Evolutionary conservation across 495 filamentous ascomycete genomes (phyloP).

Genomic region (Penicillium parvum): DNA sequence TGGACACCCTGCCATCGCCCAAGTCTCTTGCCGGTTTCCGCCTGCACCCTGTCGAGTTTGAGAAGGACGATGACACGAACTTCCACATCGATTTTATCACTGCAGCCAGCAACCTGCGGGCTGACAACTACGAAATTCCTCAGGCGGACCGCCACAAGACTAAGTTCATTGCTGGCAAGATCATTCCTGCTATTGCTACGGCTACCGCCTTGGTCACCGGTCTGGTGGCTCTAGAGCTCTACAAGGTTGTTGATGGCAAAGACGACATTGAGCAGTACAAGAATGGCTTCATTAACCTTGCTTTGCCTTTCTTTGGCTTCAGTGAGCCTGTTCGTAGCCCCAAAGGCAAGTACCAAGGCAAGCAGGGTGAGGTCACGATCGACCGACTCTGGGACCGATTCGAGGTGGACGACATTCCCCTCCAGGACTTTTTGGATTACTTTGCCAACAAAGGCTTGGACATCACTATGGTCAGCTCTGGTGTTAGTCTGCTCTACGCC

Average conservation of each 20-base stretch:
- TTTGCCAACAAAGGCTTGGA: slow-evolving; percentile 76
- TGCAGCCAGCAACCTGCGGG: slow-evolving; percentile 91
- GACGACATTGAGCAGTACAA: slow-evolving; percentile 94
- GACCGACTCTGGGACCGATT: slow-evolving; percentile 99
- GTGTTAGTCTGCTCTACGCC: slow-evolving; percentile 93
- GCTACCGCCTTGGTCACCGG: slow-evolving; percentile 96
- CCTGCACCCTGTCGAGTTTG: slow-evolving; percentile 89
- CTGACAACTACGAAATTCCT: slow-evolving; percentile 95
- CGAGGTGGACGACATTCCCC: slow-evolving; percentile 79
- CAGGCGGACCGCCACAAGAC: slow-evolving; percentile 92
- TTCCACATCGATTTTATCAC: slow-evolving; percentile 99
- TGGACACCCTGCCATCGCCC: slow-evolving; percentile 64
- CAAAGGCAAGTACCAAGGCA: slow-evolving; percentile 81
- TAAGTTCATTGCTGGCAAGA: slow-evolving; percentile 99
- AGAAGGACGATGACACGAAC: slow-evolving; percentile 99
- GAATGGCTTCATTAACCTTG: slow-evolving; percentile 97
- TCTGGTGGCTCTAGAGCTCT: slow-evolving; percentile 86
- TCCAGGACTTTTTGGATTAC: slow-evolving; percentile 75
- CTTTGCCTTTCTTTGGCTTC: slow-evolving; percentile 96
- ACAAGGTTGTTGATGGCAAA: slow-evolving; percentile 96
- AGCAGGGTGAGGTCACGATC: slow-evolving; percentile 69
- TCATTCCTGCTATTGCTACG: slow-evolving; percentile 97
- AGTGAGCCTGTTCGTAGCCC: slow-evolving; percentile 91
- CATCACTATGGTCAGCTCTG: slow-evolving; percentile 91
- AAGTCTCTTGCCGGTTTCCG: slow-evolving; percentile 81